Percentiles rank a stretch among this genome's conserved stretches.
Conservation (phyloP, 2,329 filamentous ascomycete genomes). For the Fusarium pseudonygamai region DNA sequence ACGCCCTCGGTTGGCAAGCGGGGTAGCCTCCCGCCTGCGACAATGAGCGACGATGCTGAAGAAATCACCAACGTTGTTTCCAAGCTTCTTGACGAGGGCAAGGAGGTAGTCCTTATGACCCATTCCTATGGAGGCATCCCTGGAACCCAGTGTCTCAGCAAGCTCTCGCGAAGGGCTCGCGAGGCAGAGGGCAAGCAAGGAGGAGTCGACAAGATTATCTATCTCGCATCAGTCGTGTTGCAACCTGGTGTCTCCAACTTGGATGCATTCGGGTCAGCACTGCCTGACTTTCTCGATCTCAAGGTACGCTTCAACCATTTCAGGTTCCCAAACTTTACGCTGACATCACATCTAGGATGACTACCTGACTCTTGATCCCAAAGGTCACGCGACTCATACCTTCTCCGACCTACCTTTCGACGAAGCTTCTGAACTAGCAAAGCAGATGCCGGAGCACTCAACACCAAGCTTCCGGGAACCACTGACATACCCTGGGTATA, state of each 20-base stretch:
- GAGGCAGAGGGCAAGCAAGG: slow-evolving; percentile 1
- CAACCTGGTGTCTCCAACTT: neutral
- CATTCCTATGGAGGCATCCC: slow-evolving; percentile 29
- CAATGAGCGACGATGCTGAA: slow-evolving; percentile 17
- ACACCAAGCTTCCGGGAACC: slow-evolving; percentile 23
- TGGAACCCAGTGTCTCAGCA: slow-evolving; percentile 5
- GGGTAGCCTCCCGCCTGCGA: neutral
- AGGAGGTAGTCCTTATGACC: slow-evolving; percentile 10
- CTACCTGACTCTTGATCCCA: slow-evolving; percentile 5
- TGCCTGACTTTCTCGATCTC: neutral
- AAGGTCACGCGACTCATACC: neutral
- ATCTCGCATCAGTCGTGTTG: slow-evolving; percentile 10
- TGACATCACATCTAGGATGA: neutral
- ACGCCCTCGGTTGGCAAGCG: slow-evolving; percentile 15
- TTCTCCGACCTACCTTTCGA: slow-evolving; percentile 23
- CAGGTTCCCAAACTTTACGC: rapidly evolving
- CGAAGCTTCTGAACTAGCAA: neutral
- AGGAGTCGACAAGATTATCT: slow-evolving; percentile 13
- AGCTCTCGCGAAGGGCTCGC: slow-evolving; percentile 4
- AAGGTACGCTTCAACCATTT: neutral
- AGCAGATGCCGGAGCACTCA: slow-evolving; percentile 19
- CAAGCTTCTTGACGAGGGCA: neutral
- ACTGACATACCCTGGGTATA: slow-evolving; percentile 25
- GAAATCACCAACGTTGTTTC: slow-evolving; percentile 7
- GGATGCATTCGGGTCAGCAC: slow-evolving; percentile 1